Evolutionary conservation across 345 rosid genomes (phyloP).

Genomic region (Gossypioides kirkii): DNA sequence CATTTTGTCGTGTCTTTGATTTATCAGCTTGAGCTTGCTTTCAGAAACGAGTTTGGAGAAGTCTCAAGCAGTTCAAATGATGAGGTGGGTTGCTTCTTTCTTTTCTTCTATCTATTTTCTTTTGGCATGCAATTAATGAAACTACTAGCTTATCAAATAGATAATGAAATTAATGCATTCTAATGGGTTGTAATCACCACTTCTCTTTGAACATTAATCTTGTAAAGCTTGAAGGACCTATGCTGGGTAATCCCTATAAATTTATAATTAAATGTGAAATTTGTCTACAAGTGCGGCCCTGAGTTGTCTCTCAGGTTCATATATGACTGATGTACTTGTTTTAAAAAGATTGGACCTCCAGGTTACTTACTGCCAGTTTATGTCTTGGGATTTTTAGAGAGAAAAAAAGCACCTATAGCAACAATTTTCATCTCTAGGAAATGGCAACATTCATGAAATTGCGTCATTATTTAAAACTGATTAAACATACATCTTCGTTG

Average conservation of each 20-base stretch:
- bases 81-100: slow-evolving; percentile 46
- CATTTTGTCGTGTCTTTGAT: slow-evolving; percentile 10
- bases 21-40: slow-evolving; percentile 73
- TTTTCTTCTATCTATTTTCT: neutral
- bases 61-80: slow-evolving; percentile 36
- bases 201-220: neutral
- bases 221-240: slow-evolving; percentile 3
- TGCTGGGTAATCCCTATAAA: neutral
- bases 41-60: slow-evolving; percentile 56
- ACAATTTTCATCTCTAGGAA: neutral
- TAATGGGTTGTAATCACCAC: neutral
- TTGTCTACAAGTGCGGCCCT: neutral
- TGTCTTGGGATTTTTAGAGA: slow-evolving; percentile 1
- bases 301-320: slow-evolving; percentile 5
- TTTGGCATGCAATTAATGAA: neutral
- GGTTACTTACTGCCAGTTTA: neutral
- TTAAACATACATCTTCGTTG: neutral
- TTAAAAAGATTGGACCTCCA: neutral
- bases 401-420: neutral
- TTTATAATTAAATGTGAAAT: neutral
- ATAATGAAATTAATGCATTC: neutral
- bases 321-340: neutral
- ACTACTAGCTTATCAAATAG: neutral
- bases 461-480: neutral
- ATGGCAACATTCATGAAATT: neutral